Evolutionary conservation across 176 grass and related monocot genomes (phyloP).

Genomic region (Hordeum marinum): DNA sequence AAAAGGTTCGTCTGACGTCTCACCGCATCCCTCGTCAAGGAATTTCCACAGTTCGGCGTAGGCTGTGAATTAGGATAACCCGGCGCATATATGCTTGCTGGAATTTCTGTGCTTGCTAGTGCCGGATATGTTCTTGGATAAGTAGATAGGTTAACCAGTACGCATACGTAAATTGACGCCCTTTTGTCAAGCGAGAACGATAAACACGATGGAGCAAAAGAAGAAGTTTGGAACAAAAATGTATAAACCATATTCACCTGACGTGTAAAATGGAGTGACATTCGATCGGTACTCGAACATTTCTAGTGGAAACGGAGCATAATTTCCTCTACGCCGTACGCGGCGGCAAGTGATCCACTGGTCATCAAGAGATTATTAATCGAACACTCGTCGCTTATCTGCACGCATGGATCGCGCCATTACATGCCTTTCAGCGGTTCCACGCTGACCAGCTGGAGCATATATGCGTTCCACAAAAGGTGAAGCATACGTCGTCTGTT

Average conservation of each 20-base stretch:
- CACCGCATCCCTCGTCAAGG: background rate
- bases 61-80: background rate
- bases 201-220: background rate
- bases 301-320: background rate
- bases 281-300: background rate
- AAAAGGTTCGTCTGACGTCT: background rate
- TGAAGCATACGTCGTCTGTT: background rate
- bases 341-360: background rate
- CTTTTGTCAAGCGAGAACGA: conserved; percentile 1
- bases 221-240: background rate
- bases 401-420: background rate
- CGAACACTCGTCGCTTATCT: background rate
- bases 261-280: background rate
- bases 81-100: background rate
- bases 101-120: background rate
- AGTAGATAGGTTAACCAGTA: background rate
- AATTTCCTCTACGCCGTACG: background rate
- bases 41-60: background rate
- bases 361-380: background rate
- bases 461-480: background rate
- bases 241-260: background rate
- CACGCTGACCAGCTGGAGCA: conserved; percentile 3
- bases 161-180: background rate
- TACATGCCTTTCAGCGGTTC: background rate
- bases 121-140: conserved; percentile 25